A percentile compares a stretch with the other conserved stretches of the same genome.
Conservation (phyloP, 2,329 filamentous ascomycete species). For the Aspergillus sp. region DNA sequence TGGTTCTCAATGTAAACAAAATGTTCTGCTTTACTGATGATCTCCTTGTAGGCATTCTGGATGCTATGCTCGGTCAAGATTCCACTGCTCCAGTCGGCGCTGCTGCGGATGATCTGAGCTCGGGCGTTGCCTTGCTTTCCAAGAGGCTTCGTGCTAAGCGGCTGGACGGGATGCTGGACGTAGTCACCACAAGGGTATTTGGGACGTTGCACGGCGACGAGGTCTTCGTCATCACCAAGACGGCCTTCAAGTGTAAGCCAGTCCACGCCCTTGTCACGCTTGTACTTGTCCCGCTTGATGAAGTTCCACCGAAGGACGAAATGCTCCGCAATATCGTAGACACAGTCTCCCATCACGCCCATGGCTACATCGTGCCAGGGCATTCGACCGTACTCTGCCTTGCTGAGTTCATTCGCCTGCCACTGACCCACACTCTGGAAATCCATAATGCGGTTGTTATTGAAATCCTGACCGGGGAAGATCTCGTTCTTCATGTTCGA, state of each 20-base stretch:
- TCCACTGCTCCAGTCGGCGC: constrained; percentile 89
- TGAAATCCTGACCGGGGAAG: constrained; percentile 96
- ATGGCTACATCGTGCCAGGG: constrained; percentile 97
- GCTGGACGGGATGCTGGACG: constrained; percentile 71
- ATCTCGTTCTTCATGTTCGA: constrained; percentile 77
- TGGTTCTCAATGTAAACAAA: constrained; percentile 98
- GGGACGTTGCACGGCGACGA: constrained; percentile 84
- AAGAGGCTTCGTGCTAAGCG: constrained; percentile 64
- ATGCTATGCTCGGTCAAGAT: constrained; percentile 83
- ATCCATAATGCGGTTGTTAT: constrained; percentile 95
- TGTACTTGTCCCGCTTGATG: constrained; percentile 96
- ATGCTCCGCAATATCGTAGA: constrained; percentile 93
- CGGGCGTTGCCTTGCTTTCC: constrained; percentile 70
- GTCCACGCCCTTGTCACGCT: constrained; percentile 77
- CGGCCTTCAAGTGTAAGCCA: constrained; percentile 81
- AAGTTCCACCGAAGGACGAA: constrained; percentile 97
- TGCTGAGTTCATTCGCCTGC: constrained; percentile 89
- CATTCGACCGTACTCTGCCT: constrained; percentile 91
- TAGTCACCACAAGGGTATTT: constrained; percentile 89
- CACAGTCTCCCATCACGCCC: constrained; percentile 83
- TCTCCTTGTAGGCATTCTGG: constrained; percentile 77
- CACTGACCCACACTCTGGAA: constrained; percentile 89
- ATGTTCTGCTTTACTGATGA: constrained; percentile 85
- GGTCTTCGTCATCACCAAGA: constrained; percentile 74
- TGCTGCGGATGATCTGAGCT: constrained; percentile 85